Conservation (phyloP, 345 rosid species). For the Noccaea bulbosa region DNA sequence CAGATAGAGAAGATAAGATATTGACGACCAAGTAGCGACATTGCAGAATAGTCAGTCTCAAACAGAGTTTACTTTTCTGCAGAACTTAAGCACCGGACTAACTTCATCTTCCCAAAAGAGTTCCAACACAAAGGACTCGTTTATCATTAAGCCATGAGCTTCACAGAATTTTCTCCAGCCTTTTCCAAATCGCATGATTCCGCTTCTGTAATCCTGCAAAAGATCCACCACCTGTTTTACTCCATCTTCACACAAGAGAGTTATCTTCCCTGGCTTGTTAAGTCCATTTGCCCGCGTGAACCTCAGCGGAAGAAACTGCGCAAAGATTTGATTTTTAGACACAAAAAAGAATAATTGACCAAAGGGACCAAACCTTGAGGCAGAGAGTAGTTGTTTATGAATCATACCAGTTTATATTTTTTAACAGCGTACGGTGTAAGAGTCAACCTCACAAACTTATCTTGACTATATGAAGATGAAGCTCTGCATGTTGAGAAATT, state of each 20-base stretch:
- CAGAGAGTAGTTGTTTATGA: conserved; percentile 13
- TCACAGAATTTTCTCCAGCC: conserved; percentile 39
- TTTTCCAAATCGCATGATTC: conserved; percentile 22
- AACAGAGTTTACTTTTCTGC: conserved; percentile 16
- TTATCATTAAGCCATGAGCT: conserved; percentile 30
- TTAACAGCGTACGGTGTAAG: background rate
- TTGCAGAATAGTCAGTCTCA: conserved; percentile 24
- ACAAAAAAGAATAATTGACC: background rate
- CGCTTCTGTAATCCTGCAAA: background rate
- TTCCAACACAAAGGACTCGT: conserved; percentile 36
- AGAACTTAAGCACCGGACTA: conserved; percentile 35
- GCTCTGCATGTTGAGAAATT: background rate
- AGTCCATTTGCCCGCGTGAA: conserved; percentile 34
- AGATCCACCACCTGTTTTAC: conserved; percentile 27
- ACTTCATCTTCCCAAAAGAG: conserved; percentile 25
- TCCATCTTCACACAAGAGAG: conserved; percentile 31
- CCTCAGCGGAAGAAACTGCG: conserved; percentile 23
- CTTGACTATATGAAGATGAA: conserved; percentile 32
- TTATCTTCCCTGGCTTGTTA: conserved; percentile 24
- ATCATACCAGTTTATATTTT: conserved; percentile 17
- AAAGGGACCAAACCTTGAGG: background rate
- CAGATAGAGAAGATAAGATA: conserved; percentile 4
- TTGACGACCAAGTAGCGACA: no score
- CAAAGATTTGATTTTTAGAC: background rate
- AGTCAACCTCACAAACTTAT: conserved; percentile 30